Evolutionary conservation across 345 rosid genomes (phyloP).

Genomic region (Abelmoschus esculentus): DNA sequence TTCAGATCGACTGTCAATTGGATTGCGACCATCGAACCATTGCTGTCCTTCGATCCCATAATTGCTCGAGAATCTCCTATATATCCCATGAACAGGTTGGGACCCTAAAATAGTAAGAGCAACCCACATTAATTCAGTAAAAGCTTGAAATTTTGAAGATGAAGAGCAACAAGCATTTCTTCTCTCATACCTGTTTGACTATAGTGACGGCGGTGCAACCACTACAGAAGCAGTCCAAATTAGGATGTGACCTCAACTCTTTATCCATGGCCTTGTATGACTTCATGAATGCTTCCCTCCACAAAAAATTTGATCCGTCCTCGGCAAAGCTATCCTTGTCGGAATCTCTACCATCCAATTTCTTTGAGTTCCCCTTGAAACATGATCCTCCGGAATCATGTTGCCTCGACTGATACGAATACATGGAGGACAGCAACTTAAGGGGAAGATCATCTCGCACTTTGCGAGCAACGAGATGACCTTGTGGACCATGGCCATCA

Average conservation of each 20-base stretch:
- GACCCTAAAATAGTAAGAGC: constrained; percentile 52
- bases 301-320: constrained; percentile 43
- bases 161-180: constrained; percentile 3
- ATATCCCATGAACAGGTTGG: constrained; percentile 85
- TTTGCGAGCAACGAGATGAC: constrained; percentile 95
- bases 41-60: constrained; percentile 78
- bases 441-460: constrained; percentile 88
- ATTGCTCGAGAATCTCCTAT: constrained; percentile 98
- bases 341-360: constrained; percentile 35
- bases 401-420: constrained; percentile 47
- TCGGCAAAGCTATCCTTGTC: constrained; percentile 44
- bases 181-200: constrained; percentile 67
- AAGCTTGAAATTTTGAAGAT: background rate
- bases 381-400: constrained; percentile 35
- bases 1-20: constrained; percentile 95
- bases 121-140: constrained; percentile 10
- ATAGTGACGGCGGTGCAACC: constrained; percentile 94
- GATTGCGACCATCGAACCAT: constrained; percentile 70
- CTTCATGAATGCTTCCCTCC: constrained; percentile 90
- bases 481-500: constrained; percentile 99
- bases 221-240: constrained; percentile 96
- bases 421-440: constrained; percentile 57
- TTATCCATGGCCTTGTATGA: constrained; percentile 95
- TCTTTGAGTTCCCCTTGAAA: constrained; percentile 45
- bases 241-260: constrained; percentile 89